These are phyloP conservation scores for Cicer chorassanicum DNA, from an alignment of 306 rosid genomes.

Conservation along the genomic window DNA sequence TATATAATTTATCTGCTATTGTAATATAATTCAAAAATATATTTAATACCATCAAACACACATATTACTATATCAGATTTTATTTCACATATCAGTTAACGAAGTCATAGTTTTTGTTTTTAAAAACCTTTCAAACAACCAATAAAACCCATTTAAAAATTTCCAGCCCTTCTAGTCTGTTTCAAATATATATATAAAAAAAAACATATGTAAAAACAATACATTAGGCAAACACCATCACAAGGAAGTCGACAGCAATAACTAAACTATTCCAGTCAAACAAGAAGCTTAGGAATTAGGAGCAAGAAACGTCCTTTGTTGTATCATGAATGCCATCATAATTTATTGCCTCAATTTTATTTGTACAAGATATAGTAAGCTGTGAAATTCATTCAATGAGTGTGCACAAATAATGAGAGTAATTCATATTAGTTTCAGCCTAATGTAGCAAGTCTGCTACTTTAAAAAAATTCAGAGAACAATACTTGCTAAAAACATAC, in stretches of 20 bases:
- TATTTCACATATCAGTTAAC: too few relatives aligned
- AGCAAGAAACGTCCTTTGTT: background rate
- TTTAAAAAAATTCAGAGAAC: too few relatives aligned
- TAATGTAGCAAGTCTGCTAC: too few relatives aligned
- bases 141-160: background rate
- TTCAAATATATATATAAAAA: background rate
- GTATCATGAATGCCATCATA: background rate
- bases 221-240: background rate
- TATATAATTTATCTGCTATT: too few relatives aligned
- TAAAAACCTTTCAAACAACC: too few relatives aligned
- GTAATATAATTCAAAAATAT: too few relatives aligned
- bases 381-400: background rate
- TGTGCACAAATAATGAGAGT: constrained; percentile 16
- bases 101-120: too few relatives aligned
- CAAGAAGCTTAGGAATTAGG: background rate
- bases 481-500: too few relatives aligned
- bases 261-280: constrained; percentile 6
- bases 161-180: background rate
- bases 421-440: constrained; percentile 35
- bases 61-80: too few relatives aligned
- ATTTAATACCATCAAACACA: too few relatives aligned
- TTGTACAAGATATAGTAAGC: background rate
- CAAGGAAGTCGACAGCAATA: background rate
- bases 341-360: background rate
- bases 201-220: background rate